Evolutionary conservation across 2,329 filamentous ascomycete species (phyloP), one percentile per base, ranked within the genome.

Genomic region (Aspergillus sojae): DNA sequence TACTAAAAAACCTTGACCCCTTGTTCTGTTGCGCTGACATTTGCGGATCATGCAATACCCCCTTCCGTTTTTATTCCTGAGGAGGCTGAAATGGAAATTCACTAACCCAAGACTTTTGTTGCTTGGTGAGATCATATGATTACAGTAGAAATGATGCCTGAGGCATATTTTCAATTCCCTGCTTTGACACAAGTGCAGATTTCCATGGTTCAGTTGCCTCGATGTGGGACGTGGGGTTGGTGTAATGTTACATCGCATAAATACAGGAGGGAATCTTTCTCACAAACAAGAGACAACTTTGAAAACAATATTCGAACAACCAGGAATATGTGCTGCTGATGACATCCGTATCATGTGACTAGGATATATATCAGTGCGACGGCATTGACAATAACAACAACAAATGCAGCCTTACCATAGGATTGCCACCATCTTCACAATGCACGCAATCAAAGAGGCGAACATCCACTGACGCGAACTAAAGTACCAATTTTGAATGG

Each of bases 11-110:
- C 36, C 14, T 16, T 34, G 14, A 5, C 12, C 30, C 26, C 32
- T 55, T 55, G 52, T 39, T 21, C 32, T 21, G 11, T 55, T 28
- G 21, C 5, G 32, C 26, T 48, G 36, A 46, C 41, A 36, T 34
- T 34, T 26, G 56, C 26, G 30, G 43, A 50, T 58, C 56, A 58
- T 58, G 56, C 56, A 46, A 58, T 58, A 28, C 32, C 52, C 36
- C 52, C 52, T 55, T 55, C 52, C 52, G 52, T 11, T 48, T 28
- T 26, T 26, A 46, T 50, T 48, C 43, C 28, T 58, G 28, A 26
- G 53, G 53, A 56, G 56, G 56, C 56, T 58, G 56, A 58, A 58
- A n/a, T 30, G 5, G n/a, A 23, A 19, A 11, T 53, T 53, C 50
- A 34, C 26, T 32, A 46, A 21, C 39, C 26, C 36, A 32, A 19